Percentiles rank a stretch among this genome's conserved stretches.
Evolutionary conservation across 495 filamentous ascomycete species (phyloP).

Genomic region (Rostrohypoxylon terebratum): DNA sequence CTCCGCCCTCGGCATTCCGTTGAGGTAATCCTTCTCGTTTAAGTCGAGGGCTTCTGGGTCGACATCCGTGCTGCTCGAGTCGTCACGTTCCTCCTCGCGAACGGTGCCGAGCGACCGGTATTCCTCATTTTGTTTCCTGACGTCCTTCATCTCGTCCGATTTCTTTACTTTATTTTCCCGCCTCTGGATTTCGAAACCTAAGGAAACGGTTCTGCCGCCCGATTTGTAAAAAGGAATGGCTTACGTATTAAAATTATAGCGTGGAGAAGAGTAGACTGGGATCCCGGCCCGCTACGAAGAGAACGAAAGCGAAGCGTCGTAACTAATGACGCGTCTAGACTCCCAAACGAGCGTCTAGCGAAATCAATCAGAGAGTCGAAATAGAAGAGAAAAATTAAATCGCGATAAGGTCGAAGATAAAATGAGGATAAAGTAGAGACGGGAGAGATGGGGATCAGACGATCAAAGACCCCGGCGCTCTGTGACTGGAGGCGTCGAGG

Average conservation of each 20-base stretch:
- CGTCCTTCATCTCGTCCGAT: conserved; percentile 28
- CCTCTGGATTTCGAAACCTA: not conserved
- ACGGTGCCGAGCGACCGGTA: conserved; percentile 33
- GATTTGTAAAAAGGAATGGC: not conserved
- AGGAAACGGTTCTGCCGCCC: conserved; percentile 11
- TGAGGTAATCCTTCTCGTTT: conserved; percentile 46
- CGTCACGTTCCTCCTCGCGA: conserved; percentile 43
- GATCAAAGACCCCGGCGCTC: conserved; percentile 5
- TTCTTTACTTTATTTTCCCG: not conserved
- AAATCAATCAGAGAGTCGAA: conserved; percentile 9
- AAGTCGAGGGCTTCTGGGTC: conserved; percentile 46
- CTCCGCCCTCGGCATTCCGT: conserved; percentile 8
- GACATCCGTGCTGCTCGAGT: conserved; percentile 49
- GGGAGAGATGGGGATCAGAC: conserved; percentile 8
- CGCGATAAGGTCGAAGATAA: conserved; percentile 2
- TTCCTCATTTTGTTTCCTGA: conserved; percentile 24
- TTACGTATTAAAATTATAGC: conserved; percentile 18
- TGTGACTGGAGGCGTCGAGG: conserved; percentile 24
- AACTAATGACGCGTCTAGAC: conserved; percentile 15
- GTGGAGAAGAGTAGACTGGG: conserved; percentile 10
- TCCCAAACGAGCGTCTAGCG: conserved; percentile 11
- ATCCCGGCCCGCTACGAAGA: conserved; percentile 31
- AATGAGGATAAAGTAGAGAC: not conserved
- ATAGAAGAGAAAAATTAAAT: conserved; percentile 6
- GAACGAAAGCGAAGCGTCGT: conserved; percentile 8